These are phyloP conservation scores for Tetrahymena thermophila DNA, from an alignment of 73 alveolate species.

Conservation along the genomic window DNA sequence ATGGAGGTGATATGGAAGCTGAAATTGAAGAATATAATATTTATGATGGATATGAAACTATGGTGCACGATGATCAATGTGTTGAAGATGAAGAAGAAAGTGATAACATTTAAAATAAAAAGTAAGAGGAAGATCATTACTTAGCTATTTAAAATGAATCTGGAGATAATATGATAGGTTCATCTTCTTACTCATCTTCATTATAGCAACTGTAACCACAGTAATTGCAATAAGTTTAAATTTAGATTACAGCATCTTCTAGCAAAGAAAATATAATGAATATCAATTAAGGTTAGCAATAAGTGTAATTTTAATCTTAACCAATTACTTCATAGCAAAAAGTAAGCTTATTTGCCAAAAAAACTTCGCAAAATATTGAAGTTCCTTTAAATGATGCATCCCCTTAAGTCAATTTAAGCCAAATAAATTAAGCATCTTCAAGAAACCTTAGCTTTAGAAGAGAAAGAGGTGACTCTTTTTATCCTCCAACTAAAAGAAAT, in stretches of 20 bases:
- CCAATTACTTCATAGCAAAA: background rate
- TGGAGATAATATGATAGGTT: background rate
- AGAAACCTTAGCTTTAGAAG: background rate
- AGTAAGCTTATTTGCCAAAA: background rate
- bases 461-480: background rate
- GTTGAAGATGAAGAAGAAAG: background rate
- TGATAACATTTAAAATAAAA: background rate
- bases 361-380: background rate
- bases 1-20: background rate
- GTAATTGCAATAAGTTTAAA: background rate
- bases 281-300: background rate
- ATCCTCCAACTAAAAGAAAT: background rate
- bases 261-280: background rate
- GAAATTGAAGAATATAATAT: background rate
- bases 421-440: background rate
- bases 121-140: background rate
- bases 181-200: background rate
- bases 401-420: background rate
- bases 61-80: background rate
- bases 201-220: background rate
- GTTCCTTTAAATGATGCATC: background rate
- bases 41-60: background rate
- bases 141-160: background rate
- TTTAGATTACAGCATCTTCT: background rate
- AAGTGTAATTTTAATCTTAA: background rate